Evolutionary conservation across 2,329 filamentous ascomycete species (phyloP).

Genomic region (Plenodomus biglobosus): DNA sequence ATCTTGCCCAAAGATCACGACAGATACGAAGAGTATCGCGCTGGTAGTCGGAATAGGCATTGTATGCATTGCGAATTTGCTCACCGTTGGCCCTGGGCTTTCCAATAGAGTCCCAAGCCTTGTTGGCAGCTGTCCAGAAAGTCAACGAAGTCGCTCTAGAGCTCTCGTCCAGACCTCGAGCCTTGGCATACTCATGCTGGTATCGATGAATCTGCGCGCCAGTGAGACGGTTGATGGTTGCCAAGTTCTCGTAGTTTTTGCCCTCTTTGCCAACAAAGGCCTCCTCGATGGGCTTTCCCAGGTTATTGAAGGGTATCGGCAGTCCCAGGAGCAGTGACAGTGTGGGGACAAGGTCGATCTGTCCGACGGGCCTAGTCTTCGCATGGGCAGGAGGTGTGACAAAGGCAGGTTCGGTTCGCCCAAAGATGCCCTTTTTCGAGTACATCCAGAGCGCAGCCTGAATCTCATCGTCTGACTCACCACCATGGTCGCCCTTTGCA

Average conservation of each 20-base stretch:
- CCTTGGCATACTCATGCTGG: slow-evolving; percentile 77
- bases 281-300: slow-evolving; percentile 90
- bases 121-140: slow-evolving; percentile 63
- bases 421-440: slow-evolving; percentile 82
- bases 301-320: slow-evolving; percentile 93
- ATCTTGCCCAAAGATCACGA: slow-evolving; percentile 85
- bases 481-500: slow-evolving; percentile 94
- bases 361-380: slow-evolving; percentile 72
- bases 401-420: slow-evolving; percentile 66
- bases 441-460: slow-evolving; percentile 99
- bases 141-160: slow-evolving; percentile 57
- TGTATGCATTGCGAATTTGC: slow-evolving; percentile 49
- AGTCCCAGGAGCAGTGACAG: slow-evolving; percentile 83
- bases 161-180: slow-evolving; percentile 67
- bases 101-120: slow-evolving; percentile 52
- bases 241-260: slow-evolving; percentile 74
- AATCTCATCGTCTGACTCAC: slow-evolving; percentile 94
- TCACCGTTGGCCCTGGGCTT: slow-evolving; percentile 37
- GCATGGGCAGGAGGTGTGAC: slow-evolving; percentile 66
- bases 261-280: slow-evolving; percentile 75
- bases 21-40: slow-evolving; percentile 75
- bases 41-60: slow-evolving; percentile 73
- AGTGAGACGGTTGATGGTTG: slow-evolving; percentile 72
- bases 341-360: slow-evolving; percentile 96
- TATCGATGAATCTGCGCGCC: slow-evolving; percentile 88